Evolutionary conservation across 306 rosid species (phyloP).

Genomic region (Cucurbita pepo): DNA sequence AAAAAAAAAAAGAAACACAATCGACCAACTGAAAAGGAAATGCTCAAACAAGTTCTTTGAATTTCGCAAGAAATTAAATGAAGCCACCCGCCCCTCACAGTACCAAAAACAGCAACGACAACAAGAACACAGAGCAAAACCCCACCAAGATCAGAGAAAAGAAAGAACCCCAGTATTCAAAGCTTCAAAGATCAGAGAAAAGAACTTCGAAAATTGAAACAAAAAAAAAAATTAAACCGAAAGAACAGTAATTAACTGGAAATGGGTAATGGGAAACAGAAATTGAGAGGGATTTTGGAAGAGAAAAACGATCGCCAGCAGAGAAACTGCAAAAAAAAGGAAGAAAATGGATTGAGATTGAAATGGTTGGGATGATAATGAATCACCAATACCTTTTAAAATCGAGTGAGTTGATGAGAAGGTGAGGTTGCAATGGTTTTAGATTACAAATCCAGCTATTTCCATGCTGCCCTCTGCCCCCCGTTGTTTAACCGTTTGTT

Average conservation of each 20-base stretch:
- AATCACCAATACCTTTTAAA: not conserved
- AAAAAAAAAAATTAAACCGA: not conserved
- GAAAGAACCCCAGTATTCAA: not conserved
- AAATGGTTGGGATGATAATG: not conserved
- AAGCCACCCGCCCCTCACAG: not conserved
- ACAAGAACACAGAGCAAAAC: not conserved
- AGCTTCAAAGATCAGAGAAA: not conserved
- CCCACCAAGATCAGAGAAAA: not conserved
- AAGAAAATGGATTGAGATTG: not conserved
- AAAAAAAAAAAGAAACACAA: not conserved
- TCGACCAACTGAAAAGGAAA: not conserved
- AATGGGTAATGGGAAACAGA: not conserved
- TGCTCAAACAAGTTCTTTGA: not conserved
- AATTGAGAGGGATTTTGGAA: not conserved
- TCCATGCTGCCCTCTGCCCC: slow-evolving; percentile 12
- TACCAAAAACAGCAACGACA: not conserved
- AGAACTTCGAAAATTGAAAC: not conserved
- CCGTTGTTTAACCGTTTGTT: slow-evolving; percentile 1
- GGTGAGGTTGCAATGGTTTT: slow-evolving; percentile 3
- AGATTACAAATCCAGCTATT: slow-evolving; percentile 17
- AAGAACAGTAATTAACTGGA: not conserved
- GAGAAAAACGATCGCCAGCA: not conserved
- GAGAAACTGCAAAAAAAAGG: not conserved
- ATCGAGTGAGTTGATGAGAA: not conserved
- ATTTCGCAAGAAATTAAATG: not conserved